Base-by-base conservation (phyloP, 2,329 filamentous ascomycete genomes). In the Thyridium curvatum region DNA sequence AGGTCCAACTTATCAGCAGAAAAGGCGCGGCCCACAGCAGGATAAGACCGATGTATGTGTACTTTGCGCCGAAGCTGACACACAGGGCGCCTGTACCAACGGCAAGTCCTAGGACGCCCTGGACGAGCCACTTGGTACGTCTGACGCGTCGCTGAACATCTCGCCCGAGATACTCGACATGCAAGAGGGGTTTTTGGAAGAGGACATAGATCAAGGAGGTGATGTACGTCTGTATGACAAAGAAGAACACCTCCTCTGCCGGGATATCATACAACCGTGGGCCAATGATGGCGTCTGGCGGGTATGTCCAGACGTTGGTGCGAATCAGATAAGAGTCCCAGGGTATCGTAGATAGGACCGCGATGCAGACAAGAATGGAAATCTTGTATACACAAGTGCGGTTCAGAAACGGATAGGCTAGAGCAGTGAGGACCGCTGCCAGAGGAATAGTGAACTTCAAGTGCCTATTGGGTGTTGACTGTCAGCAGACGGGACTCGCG, bases 261-360 rank as follows among this genome's bases (percentile, higher is more conserved):
- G 84, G 84, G 14, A 88, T 84, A n/a, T 66, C 64, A 49, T 75
- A 76, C 13, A 86, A 54, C 2, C 68, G 80, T 0, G 69, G 69
- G 0, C 84, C 84, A 29, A 82, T 51, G 26, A 87, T 74, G 15
- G 75, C 82, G 51, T 78, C 64, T 10, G 68, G 60, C 2, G 84
- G 83, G 51, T 87, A 89, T 9, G 77, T 80, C 84, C 84, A 88
- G 52, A 88, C 73, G 33, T 69, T 64, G 39, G 68, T 75, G 46
- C 71, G 73, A 49, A 89, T 84, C 31, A 88, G 69, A 56, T 86
- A 86, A 8, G 82, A 84, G 51, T 88, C 84, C 84, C 84, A 89
- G 26, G 84, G 84, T 18, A 82, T 78, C 0, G 84, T 86, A 4
- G 82, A 74, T 18, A 69, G 51, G 35, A 88, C 77, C 15, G 83